These are phyloP conservation scores for Protea cynaroides DNA, from an alignment of 164 flowering plant species.

Conservation along the genomic window DNA sequence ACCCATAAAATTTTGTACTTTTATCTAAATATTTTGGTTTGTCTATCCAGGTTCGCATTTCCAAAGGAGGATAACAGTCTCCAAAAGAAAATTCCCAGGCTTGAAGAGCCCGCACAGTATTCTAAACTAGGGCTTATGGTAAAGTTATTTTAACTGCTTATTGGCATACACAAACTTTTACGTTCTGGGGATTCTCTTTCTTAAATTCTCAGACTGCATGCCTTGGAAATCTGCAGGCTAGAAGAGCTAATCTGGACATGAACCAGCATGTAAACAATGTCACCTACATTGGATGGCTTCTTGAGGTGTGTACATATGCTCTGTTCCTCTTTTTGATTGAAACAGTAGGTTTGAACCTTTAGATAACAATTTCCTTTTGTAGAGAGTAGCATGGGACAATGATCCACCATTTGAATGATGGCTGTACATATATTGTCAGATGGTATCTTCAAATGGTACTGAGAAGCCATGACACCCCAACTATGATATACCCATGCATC, in stretches of 20 bases:
- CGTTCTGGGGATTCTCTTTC: not conserved
- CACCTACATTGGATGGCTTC: constrained; percentile 94
- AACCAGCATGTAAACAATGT: constrained; percentile 98
- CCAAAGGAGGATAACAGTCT: constrained; percentile 66
- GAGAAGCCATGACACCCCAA: not conserved
- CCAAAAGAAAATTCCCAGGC: constrained; percentile 60
- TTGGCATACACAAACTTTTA: not conserved
- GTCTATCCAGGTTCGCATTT: constrained; percentile 52
- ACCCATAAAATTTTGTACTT: not conserved
- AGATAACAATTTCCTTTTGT: not conserved
- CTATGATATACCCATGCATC: not conserved
- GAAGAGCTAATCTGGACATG: constrained; percentile 97
- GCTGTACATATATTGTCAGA: not conserved
- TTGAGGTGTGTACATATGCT: constrained; percentile 55
- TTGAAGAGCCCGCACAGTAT: constrained; percentile 66
- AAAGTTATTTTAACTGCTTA: constrained; percentile 15
- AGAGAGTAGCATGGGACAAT: too few relatives aligned
- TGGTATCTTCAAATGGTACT: not conserved
- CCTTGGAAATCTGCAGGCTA: constrained; percentile 54
- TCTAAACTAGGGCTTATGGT: constrained; percentile 64
- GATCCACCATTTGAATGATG: not conserved
- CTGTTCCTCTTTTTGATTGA: not conserved
- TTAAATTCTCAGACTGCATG: constrained; percentile 9
- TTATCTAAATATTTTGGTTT: not conserved
- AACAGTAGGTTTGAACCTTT: not conserved